Percentiles rank a stretch among this genome's conserved stretches.
Evolutionary conservation across 2,329 filamentous ascomycete species (phyloP).

Genomic region (Curvularia verruculosa): DNA sequence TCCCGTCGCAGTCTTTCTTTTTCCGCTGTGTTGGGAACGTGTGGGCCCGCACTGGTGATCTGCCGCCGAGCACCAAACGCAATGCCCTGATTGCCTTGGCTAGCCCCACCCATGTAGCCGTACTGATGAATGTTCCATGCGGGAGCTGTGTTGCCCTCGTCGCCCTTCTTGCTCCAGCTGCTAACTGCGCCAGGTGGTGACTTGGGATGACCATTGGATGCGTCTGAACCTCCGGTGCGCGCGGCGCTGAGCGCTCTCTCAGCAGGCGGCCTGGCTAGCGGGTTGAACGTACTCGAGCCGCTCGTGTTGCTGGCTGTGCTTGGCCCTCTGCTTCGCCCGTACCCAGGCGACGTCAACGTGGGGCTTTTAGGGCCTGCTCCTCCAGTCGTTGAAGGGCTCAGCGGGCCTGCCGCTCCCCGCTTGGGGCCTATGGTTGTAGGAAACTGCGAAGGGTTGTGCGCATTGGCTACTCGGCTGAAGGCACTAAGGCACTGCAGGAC

Average conservation of each 20-base stretch:
- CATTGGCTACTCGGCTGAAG: conserved; percentile 86
- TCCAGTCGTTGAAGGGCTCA: conserved; percentile 46
- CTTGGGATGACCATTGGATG: conserved; percentile 55
- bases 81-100: conserved; percentile 92
- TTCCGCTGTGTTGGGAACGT: conserved; percentile 80
- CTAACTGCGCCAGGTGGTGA: conserved; percentile 67
- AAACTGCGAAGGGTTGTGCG: conserved; percentile 74
- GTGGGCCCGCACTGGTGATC: conserved; percentile 82
- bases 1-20: conserved; percentile 74
- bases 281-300: conserved; percentile 55
- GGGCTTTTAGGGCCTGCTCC: conserved; percentile 30
- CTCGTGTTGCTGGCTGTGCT: conserved; percentile 52
- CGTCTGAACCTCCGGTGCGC: conserved; percentile 61
- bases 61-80: conserved; percentile 90
- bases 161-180: conserved; percentile 86
- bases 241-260: conserved; percentile 52
- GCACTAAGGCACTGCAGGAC: conserved; percentile 90
- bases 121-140: conserved; percentile 99
- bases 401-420: conserved; percentile 56
- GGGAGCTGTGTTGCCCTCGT: conserved; percentile 80
- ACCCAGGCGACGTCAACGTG: conserved; percentile 37
- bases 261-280: conserved; percentile 45
- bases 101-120: conserved; percentile 94
- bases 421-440: conserved; percentile 77
- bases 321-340: conserved; percentile 49